Evolutionary conservation across 768 basidiomycete species (phyloP).

Genomic region (Lactarius indigo): DNA sequence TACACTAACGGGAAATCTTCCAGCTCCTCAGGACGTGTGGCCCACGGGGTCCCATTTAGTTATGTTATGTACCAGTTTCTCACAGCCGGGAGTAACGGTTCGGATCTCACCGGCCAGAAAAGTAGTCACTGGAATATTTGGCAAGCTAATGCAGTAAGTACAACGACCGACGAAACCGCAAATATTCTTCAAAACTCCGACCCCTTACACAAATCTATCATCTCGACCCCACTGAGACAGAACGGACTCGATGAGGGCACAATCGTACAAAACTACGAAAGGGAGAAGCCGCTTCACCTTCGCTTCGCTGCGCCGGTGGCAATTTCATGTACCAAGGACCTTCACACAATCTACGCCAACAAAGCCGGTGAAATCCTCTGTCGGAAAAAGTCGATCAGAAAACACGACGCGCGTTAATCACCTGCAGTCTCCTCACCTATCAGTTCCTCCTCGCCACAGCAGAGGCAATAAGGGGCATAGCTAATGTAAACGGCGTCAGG

Average conservation of each 20-base stretch:
- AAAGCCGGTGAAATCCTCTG: background rate
- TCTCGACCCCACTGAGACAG: background rate
- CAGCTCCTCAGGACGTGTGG: background rate
- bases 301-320: background rate
- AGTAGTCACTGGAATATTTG: background rate
- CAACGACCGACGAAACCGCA: background rate
- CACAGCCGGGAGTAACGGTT: background rate
- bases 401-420: background rate
- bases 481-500: background rate
- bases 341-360: background rate
- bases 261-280: background rate
- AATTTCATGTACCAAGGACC: background rate
- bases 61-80: background rate
- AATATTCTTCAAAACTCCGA: background rate
- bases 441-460: background rate
- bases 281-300: background rate
- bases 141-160: background rate
- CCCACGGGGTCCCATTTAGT: background rate
- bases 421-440: background rate
- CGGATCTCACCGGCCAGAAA: background rate
- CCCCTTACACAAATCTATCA: background rate
- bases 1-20: background rate
- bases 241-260: background rate
- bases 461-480: background rate
- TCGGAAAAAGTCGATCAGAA: background rate